These are phyloP conservation scores for Talaromyces sp. DNA, from an alignment of 2,329 filamentous ascomycete species.

Conservation along the genomic window DNA sequence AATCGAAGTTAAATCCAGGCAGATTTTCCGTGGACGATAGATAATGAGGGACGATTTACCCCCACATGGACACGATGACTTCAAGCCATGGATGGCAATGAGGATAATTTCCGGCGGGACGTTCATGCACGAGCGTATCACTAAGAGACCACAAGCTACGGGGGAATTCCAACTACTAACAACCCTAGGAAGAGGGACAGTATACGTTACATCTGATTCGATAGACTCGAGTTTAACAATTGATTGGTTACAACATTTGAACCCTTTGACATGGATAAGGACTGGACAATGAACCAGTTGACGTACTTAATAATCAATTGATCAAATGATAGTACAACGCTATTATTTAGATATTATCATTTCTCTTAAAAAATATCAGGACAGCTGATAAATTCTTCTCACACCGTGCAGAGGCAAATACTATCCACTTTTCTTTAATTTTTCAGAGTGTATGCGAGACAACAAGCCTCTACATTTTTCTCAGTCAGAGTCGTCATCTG, in stretches of 20 bases:
- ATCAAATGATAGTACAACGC: neutral
- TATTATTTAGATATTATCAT: neutral
- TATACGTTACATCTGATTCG: neutral
- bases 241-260: neutral
- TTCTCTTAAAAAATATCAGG: neutral
- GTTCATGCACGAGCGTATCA: neutral
- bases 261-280: neutral
- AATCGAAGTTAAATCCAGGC: neutral
- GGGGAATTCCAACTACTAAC: neutral
- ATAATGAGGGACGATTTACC: neutral
- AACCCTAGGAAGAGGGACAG: neutral
- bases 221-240: no score
- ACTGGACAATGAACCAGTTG: neutral
- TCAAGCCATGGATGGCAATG: neutral
- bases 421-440: neutral
- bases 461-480: neutral
- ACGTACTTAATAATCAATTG: neutral
- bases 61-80: neutral
- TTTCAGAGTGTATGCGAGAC: neutral
- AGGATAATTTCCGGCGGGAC: neutral
- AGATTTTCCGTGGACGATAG: neutral
- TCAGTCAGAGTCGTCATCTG: slow-evolving; percentile 32
- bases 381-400: neutral
- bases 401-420: neutral
- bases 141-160: neutral